A percentile compares a stretch with the other conserved stretches of the same genome.
phyloP scores from a whole-genome alignment of 306 rosid species.

The Cucumis sativus region DNA sequence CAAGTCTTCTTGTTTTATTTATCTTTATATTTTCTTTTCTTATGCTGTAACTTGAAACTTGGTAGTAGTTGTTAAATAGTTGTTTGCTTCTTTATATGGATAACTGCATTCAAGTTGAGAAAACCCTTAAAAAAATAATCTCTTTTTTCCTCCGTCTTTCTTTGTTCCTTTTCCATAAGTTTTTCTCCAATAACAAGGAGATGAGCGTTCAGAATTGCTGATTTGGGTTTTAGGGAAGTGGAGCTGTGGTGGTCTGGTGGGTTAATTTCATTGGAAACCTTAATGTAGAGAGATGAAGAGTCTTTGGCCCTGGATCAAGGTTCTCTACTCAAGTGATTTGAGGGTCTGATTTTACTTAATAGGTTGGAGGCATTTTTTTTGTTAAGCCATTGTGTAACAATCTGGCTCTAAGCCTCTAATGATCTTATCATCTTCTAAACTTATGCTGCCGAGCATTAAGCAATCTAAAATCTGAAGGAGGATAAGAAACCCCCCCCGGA shows the following conservation, averaged over 20 bases:
- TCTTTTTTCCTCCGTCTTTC: background rate
- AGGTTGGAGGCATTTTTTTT: background rate
- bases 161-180: background rate
- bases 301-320: background rate
- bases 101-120: background rate
- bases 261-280: background rate
- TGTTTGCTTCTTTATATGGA: background rate
- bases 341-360: background rate
- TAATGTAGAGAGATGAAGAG: background rate
- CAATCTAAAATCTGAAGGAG: background rate
- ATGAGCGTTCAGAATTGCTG: background rate
- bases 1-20: background rate
- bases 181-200: background rate
- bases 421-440: background rate
- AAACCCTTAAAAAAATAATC: background rate
- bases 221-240: constrained; percentile 1
- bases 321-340: background rate
- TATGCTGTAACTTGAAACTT: background rate
- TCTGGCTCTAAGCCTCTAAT: background rate
- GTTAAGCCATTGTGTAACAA: background rate
- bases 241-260: background rate
- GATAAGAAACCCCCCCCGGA: background rate
- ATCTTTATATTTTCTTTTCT: background rate
- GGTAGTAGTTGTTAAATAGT: background rate
- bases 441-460: background rate